A percentile compares a stretch with the other conserved stretches of the same genome.
phyloP scores from a whole-genome alignment of 345 rosid genomes.

The Gossypium anomalum region DNA sequence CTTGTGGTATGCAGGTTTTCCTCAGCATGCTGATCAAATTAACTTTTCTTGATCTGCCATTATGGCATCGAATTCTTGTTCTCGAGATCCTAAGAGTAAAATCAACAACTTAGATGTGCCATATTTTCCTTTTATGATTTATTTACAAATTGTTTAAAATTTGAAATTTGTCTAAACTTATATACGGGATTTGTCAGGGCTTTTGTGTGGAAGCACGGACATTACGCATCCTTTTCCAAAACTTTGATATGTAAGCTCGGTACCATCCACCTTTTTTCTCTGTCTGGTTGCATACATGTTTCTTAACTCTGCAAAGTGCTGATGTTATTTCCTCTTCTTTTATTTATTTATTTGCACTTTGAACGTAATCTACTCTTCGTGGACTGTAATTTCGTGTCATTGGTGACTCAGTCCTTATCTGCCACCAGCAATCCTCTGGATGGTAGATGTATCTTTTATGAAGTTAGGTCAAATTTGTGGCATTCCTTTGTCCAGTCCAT shows the following conservation, averaged over 20 bases:
- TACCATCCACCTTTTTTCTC: slow-evolving; percentile 10
- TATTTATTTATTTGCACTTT: not conserved
- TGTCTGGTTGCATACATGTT: slow-evolving; percentile 16
- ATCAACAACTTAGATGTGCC: slow-evolving; percentile 2
- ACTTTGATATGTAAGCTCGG: slow-evolving; percentile 84
- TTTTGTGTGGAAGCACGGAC: slow-evolving; percentile 96
- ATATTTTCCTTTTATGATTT: slow-evolving; percentile 11
- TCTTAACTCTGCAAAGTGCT: not conserved
- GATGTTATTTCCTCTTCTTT: not conserved
- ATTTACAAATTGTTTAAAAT: not conserved
- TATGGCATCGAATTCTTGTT: slow-evolving; percentile 99
- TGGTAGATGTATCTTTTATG: not conserved
- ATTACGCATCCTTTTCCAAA: slow-evolving; percentile 73
- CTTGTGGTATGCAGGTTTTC: slow-evolving; percentile 65
- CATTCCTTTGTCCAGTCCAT: not conserved
- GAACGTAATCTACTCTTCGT: slow-evolving; percentile 1
- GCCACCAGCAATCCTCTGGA: not conserved
- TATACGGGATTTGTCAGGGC: slow-evolving; percentile 56
- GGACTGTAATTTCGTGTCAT: not conserved
- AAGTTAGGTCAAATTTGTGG: not conserved
- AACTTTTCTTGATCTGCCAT: slow-evolving; percentile 85
- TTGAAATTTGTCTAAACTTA: slow-evolving; percentile 13
- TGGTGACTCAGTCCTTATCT: not conserved
- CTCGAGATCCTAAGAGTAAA: slow-evolving; percentile 97
- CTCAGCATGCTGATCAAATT: slow-evolving; percentile 92